phyloP scores from a whole-genome alignment of 2,329 filamentous ascomycete genomes.

The Talaromyces sp. region DNA sequence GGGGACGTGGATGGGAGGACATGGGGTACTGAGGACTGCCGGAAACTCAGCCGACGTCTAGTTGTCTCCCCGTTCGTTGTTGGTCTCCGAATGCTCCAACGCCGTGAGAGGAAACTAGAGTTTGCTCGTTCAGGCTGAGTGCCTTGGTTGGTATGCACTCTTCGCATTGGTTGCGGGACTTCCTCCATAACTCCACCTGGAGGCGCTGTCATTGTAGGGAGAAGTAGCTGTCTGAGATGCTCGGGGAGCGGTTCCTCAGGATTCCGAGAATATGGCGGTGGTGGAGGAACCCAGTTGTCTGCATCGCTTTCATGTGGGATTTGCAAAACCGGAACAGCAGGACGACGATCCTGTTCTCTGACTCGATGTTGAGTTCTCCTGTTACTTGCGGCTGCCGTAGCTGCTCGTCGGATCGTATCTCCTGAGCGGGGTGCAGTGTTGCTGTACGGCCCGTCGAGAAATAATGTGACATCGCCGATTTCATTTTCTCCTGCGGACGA shows the following conservation, averaged over 20 bases:
- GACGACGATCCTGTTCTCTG: conserved; percentile 11
- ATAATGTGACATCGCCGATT: conserved; percentile 43
- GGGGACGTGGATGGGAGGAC: conserved; percentile 3
- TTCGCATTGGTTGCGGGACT: conserved; percentile 12
- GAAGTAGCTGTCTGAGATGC: conserved; percentile 27
- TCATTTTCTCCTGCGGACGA: conserved; percentile 15
- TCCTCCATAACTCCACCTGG: conserved; percentile 11
- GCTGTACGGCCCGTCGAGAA: conserved; percentile 66
- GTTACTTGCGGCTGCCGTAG: conserved; percentile 65
- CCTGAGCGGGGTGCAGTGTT: conserved; percentile 67
- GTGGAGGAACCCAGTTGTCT: conserved; percentile 82
- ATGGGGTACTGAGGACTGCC: not conserved
- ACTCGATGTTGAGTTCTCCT: conserved; percentile 51
- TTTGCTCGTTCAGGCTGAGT: not conserved
- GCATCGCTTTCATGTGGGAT: conserved; percentile 82
- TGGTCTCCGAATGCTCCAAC: conserved; percentile 10
- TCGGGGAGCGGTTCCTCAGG: conserved; percentile 33
- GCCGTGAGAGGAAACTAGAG: conserved; percentile 3
- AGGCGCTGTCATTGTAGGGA: conserved; percentile 22
- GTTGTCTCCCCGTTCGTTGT: not conserved
- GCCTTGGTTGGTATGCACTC: conserved; percentile 17
- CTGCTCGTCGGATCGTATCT: conserved; percentile 65
- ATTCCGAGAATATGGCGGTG: conserved; percentile 61
- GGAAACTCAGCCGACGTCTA: not conserved
- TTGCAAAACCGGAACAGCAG: conserved; percentile 53